Evolutionary conservation across 2,329 filamentous ascomycete species (phyloP).

Genomic region (Calonectria pauciramosa): DNA sequence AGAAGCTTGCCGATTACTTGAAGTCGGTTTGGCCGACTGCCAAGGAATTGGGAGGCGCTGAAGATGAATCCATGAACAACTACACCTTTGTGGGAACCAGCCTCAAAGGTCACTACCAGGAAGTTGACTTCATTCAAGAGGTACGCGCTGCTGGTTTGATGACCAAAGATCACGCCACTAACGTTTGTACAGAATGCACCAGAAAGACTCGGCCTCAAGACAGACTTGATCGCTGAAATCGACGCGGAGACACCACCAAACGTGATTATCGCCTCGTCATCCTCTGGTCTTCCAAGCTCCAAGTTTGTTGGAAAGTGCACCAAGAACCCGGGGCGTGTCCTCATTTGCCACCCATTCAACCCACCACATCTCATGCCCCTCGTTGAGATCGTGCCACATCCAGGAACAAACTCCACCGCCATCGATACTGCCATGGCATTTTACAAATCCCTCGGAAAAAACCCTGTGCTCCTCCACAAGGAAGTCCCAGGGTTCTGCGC

Average conservation of each 20-base stretch:
- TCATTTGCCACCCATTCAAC: constrained; percentile 7
- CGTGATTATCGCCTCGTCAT: constrained; percentile 1
- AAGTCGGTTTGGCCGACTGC: not conserved
- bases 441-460: constrained; percentile 2
- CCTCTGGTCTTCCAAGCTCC: not conserved
- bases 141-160: not conserved
- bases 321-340: not conserved
- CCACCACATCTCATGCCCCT: not conserved
- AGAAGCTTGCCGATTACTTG: not conserved
- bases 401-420: not conserved
- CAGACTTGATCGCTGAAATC: not conserved
- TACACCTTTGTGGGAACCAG: not conserved
- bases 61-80: not conserved
- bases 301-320: constrained; percentile 1
- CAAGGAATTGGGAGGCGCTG: not conserved
- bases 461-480: not conserved
- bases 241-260: not conserved
- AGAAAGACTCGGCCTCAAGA: not conserved
- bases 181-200: not conserved
- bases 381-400: not conserved
- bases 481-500: not conserved
- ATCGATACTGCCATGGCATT: not conserved
- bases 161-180: not conserved
- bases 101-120: not conserved
- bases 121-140: constrained; percentile 5